phyloP scores from a whole-genome alignment of 1,284 basidiomycete species.

The Apiotrichum laibachii region DNA sequence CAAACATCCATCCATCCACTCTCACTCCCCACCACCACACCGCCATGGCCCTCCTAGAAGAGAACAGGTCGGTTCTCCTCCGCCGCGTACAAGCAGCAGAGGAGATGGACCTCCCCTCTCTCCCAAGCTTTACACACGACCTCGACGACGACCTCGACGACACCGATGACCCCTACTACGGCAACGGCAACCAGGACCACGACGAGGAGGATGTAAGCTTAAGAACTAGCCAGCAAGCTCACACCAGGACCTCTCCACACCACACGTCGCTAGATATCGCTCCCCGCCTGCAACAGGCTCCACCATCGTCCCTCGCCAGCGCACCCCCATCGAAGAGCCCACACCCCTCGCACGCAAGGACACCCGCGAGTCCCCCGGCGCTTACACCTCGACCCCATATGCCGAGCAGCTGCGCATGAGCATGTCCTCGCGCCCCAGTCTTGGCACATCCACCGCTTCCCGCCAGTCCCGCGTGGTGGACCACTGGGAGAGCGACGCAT shows the following conservation, averaged over 20 bases:
- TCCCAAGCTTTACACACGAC: slow-evolving; percentile 45
- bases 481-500: not conserved
- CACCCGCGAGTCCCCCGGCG: not conserved
- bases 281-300: slow-evolving; percentile 5
- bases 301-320: slow-evolving; percentile 1
- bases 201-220: not conserved
- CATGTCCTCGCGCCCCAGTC: not conserved
- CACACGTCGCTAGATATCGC: not conserved
- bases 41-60: slow-evolving; percentile 33
- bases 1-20: not conserved
- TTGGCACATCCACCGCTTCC: not conserved
- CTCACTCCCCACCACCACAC: not conserved
- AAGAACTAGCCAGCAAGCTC: not conserved
- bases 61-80: slow-evolving; percentile 42
- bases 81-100: slow-evolving; percentile 41
- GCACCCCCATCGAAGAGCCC: not conserved
- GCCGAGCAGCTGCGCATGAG: slow-evolving; percentile 2
- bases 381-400: slow-evolving; percentile 3
- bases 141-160: slow-evolving; percentile 34
- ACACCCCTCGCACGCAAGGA: not conserved
- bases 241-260: slow-evolving; percentile 4
- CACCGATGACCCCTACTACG: slow-evolving; percentile 6
- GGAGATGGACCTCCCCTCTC: slow-evolving; percentile 46
- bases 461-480: not conserved
- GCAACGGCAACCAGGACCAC: not conserved